Base-by-base conservation (phyloP, 2,329 filamentous ascomycete species). In the Diaporthe ilicicola region DNA sequence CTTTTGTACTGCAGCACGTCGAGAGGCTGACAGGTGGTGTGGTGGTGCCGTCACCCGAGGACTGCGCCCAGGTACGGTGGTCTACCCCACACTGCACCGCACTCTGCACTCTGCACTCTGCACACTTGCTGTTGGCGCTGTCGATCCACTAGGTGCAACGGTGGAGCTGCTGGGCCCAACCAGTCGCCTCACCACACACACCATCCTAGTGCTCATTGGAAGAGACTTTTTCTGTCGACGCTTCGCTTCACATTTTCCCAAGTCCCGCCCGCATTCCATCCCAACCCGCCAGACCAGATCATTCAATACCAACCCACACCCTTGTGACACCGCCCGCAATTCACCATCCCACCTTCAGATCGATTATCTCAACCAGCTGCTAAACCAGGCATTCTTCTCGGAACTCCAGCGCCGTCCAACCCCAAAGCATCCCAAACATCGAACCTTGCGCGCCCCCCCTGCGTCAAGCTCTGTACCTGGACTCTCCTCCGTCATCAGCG, bases 191-290 rank as follows among this genome's bases (percentile, higher is more conserved):
- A 22, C 44, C 66, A 68, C 51, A n/a, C 66, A 59, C 34, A 22
- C 44, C 66, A 68, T 59, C 66, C 66, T 53, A 56, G 53, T 29
- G 66, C 37, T 56, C 44, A 68, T 68, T 59, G 66, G 66, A 68
- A 68, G 66, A 68, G 66, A 68, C 66, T 64, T 68, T 68, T 68
- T 68, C 65, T 68, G 53, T 59, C 50, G 66, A 68, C 66, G 66
- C 53, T 56, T 55, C 53, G 66, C 53, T 64, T 66, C 62, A 59
- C 66, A 68, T 59, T 68, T 68, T 68, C 53, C 42, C 24, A 46
- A 53, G 42, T 50, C 56, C 65, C 17, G 46, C 56, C 65, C 17
- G 46, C 66, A 37, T 68, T 68, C 66, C 53, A 66, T 51, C 62
- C 62, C 62, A 66, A 68, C 46, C 66, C 55, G 48, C 66, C 39